Base-by-base conservation (phyloP, 2,329 filamentous ascomycete species). In the Metarhizium humberi region DNA sequence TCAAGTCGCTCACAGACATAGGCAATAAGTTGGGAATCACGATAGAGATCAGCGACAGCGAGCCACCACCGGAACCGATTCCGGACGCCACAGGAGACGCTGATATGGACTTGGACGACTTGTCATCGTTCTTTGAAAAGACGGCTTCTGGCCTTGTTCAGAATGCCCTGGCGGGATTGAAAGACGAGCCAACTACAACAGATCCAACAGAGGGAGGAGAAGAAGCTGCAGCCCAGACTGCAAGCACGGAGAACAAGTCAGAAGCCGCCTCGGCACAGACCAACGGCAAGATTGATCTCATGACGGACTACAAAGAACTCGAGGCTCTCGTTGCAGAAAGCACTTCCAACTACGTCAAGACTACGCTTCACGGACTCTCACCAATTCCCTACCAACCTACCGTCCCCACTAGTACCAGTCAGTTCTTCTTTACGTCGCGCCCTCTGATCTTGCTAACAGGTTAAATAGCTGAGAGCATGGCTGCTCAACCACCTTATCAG, bases 271-370 rank as follows among this genome's bases (percentile, higher is more conserved):
- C 63, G 3, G 60, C 63, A 8, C 65, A 66, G 43, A 63, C 64
- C 2, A 68, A 64, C 20, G 63, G 63, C 50, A 69, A 69, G 58
- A 58, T 66, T 42, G 67, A 71, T 45, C 54, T 66, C 45, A 66
- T 65, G 57, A 72, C 67, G 7, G 72, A 75, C 55, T 73, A 73
- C 52, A 71, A 75, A 57, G 73, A 75, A 46, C 63, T 75, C 6
- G 70, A 74, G 57, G 73, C 73, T 7, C 62, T 75, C 25, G 73
- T 75, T 11, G 73, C 71, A 0, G 71, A 74, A 59, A 75, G 73
- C 58, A 75, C 73, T 0, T 71, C 70, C 10, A 72, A 75, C 55
- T 75, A 75, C 53, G 73, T 75, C 45, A 71, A 71, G 55, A 75
- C 70, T 4, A 75, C 73, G 3, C 62, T 75, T 7, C 69, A 74